Evolutionary conservation across 1,284 basidiomycete genomes (phyloP), one percentile per base, ranked within the genome.

Genomic region (Amylostereum chailletii): DNA sequence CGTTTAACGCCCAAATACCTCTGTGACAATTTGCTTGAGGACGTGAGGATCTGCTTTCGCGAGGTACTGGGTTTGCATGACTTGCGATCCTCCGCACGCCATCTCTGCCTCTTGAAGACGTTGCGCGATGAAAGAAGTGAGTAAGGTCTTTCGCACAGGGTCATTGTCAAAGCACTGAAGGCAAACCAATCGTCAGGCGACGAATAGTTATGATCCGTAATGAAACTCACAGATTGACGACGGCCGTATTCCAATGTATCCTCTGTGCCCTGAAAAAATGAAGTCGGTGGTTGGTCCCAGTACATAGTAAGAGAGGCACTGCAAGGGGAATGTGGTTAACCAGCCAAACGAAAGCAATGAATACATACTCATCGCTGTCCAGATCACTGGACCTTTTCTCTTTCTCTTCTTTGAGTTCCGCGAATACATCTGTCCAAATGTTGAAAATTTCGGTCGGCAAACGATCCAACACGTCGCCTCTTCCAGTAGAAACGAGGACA

Each of bases 381-480:
- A 70, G 69, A n/a, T 67, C 64, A 26, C 60, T 60, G 30, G 70
- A 60, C 38, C 70, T 66, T 4, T 70, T 65, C 27, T 63, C 64
- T 52, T 75, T 67, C 1, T 81, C 80, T 63, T 93, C 89, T 60
- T 82, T 87, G 49, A 93, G 72, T 63, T 94, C 92, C 8, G 85
- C 87, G 41, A 94, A 85, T 3, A 94, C 90, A 58, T 94, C 92
- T 44, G 91, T 70, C 88, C 91, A 94, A 40, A 94, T 71, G 61
- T 93, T 93, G 67, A 90, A 90, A 54, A 89, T 79, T 58, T 91
- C 89, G 4, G 74, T 76, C 9, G 78, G 73, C 27, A 91, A 68
- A 34, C 86, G 75, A 42, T 77, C 70, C 19, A 91, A 73, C n/a
- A 89, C 81, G 55, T 87, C 83, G 3, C 72, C 72, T 29, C 76